phyloP scores from a whole-genome alignment of 2,329 filamentous ascomycete species.

The Aureobasidium vineae region DNA sequence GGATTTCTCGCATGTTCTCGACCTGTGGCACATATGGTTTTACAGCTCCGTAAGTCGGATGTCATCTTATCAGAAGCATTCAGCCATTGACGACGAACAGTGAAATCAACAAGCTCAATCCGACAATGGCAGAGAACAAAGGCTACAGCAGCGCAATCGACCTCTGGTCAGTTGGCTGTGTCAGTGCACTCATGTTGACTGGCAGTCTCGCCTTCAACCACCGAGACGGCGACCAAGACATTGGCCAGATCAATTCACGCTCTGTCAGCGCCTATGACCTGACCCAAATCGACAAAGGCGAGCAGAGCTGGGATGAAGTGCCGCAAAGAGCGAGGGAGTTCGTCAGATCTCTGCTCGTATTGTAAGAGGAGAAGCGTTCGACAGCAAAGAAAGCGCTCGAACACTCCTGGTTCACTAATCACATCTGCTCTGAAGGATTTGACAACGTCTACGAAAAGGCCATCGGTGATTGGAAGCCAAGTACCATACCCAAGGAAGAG shows the following conservation, averaged over 20 bases:
- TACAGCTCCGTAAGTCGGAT: conserved; percentile 55
- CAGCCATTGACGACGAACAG: conserved; percentile 26
- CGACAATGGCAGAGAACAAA: conserved; percentile 31
- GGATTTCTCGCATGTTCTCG: conserved; percentile 52
- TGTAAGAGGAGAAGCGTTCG: conserved; percentile 52
- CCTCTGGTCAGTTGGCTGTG: conserved; percentile 61
- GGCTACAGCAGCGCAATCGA: conserved; percentile 61
- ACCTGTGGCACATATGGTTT: conserved; percentile 58
- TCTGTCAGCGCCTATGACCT: conserved; percentile 46
- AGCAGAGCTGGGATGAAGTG: conserved; percentile 44
- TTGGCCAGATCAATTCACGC: conserved; percentile 35
- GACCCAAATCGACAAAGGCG: conserved; percentile 44
- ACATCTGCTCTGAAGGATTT: conserved; percentile 48
- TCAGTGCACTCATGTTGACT: conserved; percentile 53
- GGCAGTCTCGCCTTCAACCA: conserved; percentile 48
- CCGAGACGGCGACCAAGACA: conserved; percentile 33
- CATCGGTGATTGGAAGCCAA: conserved; percentile 53
- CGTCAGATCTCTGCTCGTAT: conserved; percentile 51
- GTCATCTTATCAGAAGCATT: background rate
- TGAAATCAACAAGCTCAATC: conserved; percentile 41
- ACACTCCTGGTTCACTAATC: conserved; percentile 58
- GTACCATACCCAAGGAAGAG: conserved; percentile 20
- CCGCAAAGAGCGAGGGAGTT: conserved; percentile 46
- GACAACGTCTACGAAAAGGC: conserved; percentile 52
- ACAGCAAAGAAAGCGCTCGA: conserved; percentile 54